Percentiles rank a stretch among this genome's conserved stretches.
Conservation (phyloP, 116 monocot genomes). For the Iris pallida region DNA sequence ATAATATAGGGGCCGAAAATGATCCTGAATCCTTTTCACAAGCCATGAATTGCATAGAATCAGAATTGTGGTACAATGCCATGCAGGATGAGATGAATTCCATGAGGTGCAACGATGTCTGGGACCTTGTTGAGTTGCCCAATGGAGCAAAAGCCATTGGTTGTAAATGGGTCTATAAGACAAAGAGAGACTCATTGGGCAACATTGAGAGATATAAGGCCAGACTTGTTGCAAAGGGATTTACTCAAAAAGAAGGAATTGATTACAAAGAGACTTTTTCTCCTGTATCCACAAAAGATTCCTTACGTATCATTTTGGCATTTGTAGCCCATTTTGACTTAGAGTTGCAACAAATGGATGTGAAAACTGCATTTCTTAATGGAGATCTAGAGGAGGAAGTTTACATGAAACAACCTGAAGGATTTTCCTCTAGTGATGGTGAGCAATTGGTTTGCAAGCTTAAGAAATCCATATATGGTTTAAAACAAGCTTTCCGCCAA, state of each 20-base stretch:
- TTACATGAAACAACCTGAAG: conserved; percentile 6
- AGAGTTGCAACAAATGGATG: conserved; percentile 1
- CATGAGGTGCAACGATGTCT: not conserved
- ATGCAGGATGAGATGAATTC: no score
- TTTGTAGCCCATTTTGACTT: not conserved
- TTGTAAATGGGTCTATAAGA: not conserved
- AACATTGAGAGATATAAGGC: not conserved
- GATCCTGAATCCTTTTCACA: no score
- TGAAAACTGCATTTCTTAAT: not conserved
- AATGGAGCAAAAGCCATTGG: not conserved
- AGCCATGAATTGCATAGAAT: no score
- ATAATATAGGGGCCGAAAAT: no score
- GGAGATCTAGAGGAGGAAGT: not conserved
- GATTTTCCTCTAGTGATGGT: not conserved
- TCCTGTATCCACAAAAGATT: not conserved
- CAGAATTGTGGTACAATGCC: no score
- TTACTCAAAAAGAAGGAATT: not conserved
- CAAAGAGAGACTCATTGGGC: not conserved
- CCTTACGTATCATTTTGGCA: not conserved
- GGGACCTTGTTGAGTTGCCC: conserved; percentile 2
- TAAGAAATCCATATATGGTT: not conserved
- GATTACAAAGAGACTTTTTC: not conserved
- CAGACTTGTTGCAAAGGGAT: not conserved
- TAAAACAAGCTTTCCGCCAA: no score
- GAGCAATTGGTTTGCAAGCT: not conserved